Evolutionary conservation across 176 grass and related monocot species (phyloP), one percentile per base, ranked within the genome.

Genomic region (Otatea glauca): DNA sequence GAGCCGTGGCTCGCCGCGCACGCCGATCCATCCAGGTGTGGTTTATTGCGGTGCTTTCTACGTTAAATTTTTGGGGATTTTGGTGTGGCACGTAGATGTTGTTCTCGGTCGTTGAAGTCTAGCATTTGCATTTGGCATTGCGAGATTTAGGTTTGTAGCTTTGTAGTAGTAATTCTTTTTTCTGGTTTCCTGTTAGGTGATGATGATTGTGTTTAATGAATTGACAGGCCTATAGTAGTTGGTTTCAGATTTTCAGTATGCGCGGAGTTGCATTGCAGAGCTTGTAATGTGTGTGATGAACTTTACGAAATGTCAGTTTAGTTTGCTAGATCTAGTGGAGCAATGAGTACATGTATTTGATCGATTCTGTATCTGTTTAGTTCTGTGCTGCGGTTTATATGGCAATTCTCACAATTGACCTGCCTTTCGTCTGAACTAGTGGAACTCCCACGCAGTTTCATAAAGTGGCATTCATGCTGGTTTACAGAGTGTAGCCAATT

Each of bases 1-100:
- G 94, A 96, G 50, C 94, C 94, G 18, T 96, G 94, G 94, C 74
- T 96, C 25, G 94, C 94, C 1, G 89, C 94, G 34, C 94, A 96
- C 84, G 94, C 86, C 27, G 94, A 96, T 93, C 91, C 91, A 60
- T 96, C 94, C 38, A 96, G 94, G 94, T 91, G 82, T 41, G 63
- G 63, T 79, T 83, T 54, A 49, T 23, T 55, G 0, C 20, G 9
- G 20, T 18, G n/a, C 38, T 25, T 38, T 41, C 4, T 37, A 43
- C 13, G 7, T 44, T 44, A 4, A 68, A 11, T 45, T 3, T 54
- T 6, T 70, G 29, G 64, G 64, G 15, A 18, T 80, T 54, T 72
- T 21, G 55, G 9, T 56, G 23, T 17, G 25, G 5, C n/a, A 0
- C 62, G 14, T 43, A 59, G 14, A 77, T 53, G 47, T 49, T 18